These are phyloP conservation scores for Phytophthora cactorum DNA, from an alignment of 352 stramenopile genomes.

Conservation along the genomic window DNA sequence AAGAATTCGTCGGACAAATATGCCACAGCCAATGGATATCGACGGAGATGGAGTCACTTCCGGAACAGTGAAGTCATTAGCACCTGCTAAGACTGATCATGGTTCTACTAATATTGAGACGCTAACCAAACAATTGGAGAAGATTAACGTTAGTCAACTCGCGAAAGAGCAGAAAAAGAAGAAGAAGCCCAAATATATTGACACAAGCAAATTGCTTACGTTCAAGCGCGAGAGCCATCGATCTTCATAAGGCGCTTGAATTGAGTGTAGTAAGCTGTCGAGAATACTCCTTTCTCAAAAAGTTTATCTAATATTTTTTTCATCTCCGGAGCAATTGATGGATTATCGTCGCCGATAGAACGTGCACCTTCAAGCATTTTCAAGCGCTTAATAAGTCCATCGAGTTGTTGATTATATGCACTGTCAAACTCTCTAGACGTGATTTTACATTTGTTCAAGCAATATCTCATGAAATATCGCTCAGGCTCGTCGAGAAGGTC, in stretches of 20 bases:
- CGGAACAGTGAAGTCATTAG: not conserved
- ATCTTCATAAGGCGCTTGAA: not conserved
- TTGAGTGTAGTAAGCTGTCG: not conserved
- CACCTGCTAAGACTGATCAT: not conserved
- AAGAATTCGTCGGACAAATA: not conserved
- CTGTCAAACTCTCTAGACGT: not conserved
- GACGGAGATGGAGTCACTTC: not conserved
- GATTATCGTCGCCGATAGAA: not conserved
- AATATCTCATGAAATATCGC: not conserved
- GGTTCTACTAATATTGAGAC: slow-evolving; percentile 1
- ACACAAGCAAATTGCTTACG: no score
- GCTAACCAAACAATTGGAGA: slow-evolving; percentile 2
- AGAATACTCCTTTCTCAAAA: not conserved
- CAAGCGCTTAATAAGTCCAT: not conserved
- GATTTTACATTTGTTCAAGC: not conserved
- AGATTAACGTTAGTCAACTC: not conserved
- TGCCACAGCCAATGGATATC: not conserved
- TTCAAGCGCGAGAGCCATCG: no score
- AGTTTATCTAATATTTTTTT: not conserved
- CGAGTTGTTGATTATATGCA: not conserved
- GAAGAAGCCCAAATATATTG: not conserved
- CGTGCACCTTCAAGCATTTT: not conserved
- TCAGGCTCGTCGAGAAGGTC: not conserved
- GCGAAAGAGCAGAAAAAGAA: slow-evolving; percentile 5
- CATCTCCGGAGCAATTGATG: not conserved